Conservation (phyloP, 257 asterid genomes). For the Datura wrightii region DNA sequence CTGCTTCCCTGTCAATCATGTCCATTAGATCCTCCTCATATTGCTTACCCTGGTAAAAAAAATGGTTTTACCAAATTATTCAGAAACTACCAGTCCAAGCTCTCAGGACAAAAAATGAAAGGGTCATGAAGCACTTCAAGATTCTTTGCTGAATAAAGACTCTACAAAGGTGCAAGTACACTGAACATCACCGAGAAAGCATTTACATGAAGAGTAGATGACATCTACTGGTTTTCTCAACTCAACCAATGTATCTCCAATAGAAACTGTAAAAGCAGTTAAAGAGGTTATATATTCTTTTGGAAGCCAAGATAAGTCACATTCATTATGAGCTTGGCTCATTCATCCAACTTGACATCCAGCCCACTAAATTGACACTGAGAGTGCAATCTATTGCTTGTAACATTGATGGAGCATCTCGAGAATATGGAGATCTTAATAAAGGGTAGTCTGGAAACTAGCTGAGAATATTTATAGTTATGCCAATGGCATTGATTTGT, state of each 20-base stretch:
- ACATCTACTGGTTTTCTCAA: neutral
- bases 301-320: neutral
- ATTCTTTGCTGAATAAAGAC: constrained; percentile 5
- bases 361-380: neutral
- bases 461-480: neutral
- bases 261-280: neutral
- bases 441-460: neutral
- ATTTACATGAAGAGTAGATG: neutral
- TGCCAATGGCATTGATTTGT: neutral
- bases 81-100: neutral
- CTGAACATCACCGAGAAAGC: neutral
- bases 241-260: neutral
- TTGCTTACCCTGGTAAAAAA: constrained; percentile 75
- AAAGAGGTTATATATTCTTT: neutral
- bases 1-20: constrained; percentile 99
- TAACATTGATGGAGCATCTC: neutral
- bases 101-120: neutral
- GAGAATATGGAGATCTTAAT: neutral
- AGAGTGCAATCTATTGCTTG: neutral
- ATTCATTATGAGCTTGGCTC: constrained; percentile 17
- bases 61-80: constrained; percentile 21
- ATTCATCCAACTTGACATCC: constrained; percentile 13
- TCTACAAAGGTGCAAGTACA: neutral
- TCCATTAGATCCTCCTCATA: constrained; percentile 98
- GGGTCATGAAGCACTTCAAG: neutral